These are phyloP conservation scores for Mycena olivaceomarginata DNA, from an alignment of 768 basidiomycete species.

Conservation along the genomic window DNA sequence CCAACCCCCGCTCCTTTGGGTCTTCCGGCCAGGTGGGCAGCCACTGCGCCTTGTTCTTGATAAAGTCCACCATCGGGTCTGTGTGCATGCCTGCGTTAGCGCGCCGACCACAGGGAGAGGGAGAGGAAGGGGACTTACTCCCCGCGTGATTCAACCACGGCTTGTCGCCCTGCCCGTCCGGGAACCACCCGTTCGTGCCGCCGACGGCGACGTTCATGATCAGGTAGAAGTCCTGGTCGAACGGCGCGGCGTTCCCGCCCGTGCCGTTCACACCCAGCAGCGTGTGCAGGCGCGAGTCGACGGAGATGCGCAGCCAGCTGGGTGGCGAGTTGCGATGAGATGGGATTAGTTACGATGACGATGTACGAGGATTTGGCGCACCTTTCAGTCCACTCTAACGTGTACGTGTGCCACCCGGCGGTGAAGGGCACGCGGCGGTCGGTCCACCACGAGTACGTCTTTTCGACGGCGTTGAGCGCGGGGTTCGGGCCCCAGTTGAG, in stretches of 20 bases:
- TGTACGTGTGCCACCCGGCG: constrained; percentile 84
- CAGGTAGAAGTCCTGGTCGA: constrained; percentile 89
- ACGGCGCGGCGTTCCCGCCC: constrained; percentile 78
- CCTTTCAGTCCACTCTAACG: constrained; percentile 85
- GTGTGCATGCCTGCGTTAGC: neutral
- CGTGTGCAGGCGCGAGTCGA: constrained; percentile 87
- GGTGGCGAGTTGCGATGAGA: too few relatives aligned
- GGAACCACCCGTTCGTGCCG: constrained; percentile 93
- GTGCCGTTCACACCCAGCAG: constrained; percentile 75
- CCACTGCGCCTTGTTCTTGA: constrained; percentile 76
- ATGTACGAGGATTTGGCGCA: too few relatives aligned
- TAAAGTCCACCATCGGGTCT: constrained; percentile 83
- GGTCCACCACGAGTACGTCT: constrained; percentile 88
- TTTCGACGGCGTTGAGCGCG: constrained; percentile 75
- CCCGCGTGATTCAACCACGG: constrained; percentile 83
- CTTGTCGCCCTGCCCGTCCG: constrained; percentile 86
- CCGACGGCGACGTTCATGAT: constrained; percentile 89
- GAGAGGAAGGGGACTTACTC: constrained; percentile 57
- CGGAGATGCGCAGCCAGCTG: constrained; percentile 84
- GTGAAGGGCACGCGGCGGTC: constrained; percentile 80
- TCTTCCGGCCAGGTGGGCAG: constrained; percentile 83
- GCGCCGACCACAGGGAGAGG: too few relatives aligned
- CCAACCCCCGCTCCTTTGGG: constrained; percentile 77
- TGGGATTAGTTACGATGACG: too few relatives aligned
- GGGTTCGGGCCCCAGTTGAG: constrained; percentile 87